Evolutionary conservation across 148 eudicot genomes (phyloP).

Genomic region (Chenopodium suecicum): DNA sequence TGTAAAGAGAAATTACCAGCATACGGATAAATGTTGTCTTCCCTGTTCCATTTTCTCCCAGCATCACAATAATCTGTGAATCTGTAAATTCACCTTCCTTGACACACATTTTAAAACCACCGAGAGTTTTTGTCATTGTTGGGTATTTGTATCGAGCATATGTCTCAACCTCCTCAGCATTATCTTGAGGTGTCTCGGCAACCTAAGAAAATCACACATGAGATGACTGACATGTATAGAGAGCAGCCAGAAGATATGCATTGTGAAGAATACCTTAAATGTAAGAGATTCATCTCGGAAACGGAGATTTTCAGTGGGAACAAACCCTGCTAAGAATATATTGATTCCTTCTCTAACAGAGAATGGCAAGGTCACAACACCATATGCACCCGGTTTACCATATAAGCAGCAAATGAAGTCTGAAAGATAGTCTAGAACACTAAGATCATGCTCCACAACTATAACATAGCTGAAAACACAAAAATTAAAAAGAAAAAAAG

Average conservation of each 20-base stretch:
- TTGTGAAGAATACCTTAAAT: constrained; percentile 58
- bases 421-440: constrained; percentile 91
- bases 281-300: constrained; percentile 96
- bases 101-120: constrained; percentile 72
- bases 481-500: constrained; percentile 18
- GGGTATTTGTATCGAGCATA: constrained; percentile 94
- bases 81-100: constrained; percentile 93
- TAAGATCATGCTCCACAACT: constrained; percentile 97
- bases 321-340: constrained; percentile 91
- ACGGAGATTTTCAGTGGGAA: constrained; percentile 91
- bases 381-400: constrained; percentile 97
- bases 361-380: constrained; percentile 96
- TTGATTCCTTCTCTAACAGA: constrained; percentile 99
- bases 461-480: constrained; percentile 73
- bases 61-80: constrained; percentile 93
- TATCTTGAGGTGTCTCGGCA: constrained; percentile 92
- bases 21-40: constrained; percentile 93
- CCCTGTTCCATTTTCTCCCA: constrained; percentile 98
- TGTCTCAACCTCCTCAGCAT: constrained; percentile 80
- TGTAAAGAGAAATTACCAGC: constrained; percentile 59
- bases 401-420: constrained; percentile 97
- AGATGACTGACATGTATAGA: neutral
- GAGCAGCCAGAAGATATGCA: neutral
- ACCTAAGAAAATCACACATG: constrained; percentile 45
- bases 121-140: constrained; percentile 81